Conservation (phyloP, 176 grass and related monocot species). For the Ananas comosus region DNA sequence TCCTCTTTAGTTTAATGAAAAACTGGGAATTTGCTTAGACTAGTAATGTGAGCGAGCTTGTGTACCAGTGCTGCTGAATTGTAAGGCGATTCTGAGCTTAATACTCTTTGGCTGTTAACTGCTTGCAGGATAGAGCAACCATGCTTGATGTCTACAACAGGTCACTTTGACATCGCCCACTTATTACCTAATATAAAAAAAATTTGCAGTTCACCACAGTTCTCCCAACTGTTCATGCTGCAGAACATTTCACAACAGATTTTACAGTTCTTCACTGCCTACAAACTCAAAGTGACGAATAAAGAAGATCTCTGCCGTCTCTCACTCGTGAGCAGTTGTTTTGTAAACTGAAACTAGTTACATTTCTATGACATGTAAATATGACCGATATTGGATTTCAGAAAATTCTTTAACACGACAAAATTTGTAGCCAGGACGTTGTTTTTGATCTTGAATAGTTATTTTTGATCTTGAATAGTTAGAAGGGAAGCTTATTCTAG, state of each 20-base stretch:
- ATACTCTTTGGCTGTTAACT: slow-evolving; percentile 19
- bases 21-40: background rate
- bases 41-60: background rate
- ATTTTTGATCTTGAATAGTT: background rate
- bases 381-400: background rate
- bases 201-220: slow-evolving; percentile 26
- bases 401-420: background rate
- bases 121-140: slow-evolving; percentile 63
- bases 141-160: slow-evolving; percentile 66
- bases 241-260: slow-evolving; percentile 20
- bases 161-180: slow-evolving; percentile 37
- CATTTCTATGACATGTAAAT: background rate
- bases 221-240: slow-evolving; percentile 20
- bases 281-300: background rate
- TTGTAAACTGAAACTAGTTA: background rate
- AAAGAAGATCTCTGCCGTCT: background rate
- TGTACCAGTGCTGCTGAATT: background rate
- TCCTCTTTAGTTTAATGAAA: background rate
- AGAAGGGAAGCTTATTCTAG: background rate
- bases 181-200: slow-evolving; percentile 27
- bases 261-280: slow-evolving; percentile 13
- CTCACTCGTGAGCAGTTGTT: background rate
- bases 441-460: background rate
- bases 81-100: slow-evolving; percentile 9
- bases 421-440: background rate